Base-by-base conservation (phyloP, 495 filamentous ascomycete genomes). In the Lindgomyces ingoldianus region DNA sequence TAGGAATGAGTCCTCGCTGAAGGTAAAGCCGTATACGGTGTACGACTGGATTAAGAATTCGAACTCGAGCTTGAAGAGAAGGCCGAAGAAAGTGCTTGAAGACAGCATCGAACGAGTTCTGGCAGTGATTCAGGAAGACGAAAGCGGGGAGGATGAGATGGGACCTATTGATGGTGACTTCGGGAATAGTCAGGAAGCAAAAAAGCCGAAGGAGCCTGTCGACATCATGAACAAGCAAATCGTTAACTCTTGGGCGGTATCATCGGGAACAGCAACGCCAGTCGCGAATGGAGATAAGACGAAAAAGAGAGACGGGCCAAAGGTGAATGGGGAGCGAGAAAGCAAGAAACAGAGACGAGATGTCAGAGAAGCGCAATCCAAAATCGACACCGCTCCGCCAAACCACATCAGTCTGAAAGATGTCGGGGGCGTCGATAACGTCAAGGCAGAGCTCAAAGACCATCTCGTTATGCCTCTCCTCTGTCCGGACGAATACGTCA, bases 61-160 rank as follows among this genome's bases (percentile, higher is more conserved):
- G 3, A 96, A 96, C 70, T 96, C 91, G 0, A 89, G 86, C 62
- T 73, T 96, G 39, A 90, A 89, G 47, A 80, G 92, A 14, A 87
- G 87, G 66, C 90, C 88, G 6, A 96, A 94, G 75, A 85, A 83
- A 56, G 78, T 87, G 14, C 76, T 98, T 14, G 89, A 96, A 72
- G 87, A 91, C 68, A 89, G 90, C 48, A 89, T 98, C 65, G 91
- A 96, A 70, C 81, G 91, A 21, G 90, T 95, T 1, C 79, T 98
- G 27, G 84, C 84, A 22, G 85, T 93, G 14, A 72, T 96, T 11
- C 85, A 83, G 51, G 81, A 85, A 62, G 90, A 95, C 57, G 69
- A 78, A 49, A 46, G 72, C 63, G 80, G 81, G 53, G 81, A 80
- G 11, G 78, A 82, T 33, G 84, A 83, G 24, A 71, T 78, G n/a